Evolutionary conservation across 2,329 filamentous ascomycete species (phyloP).

Genomic region (Colletotrichum tropicicola): DNA sequence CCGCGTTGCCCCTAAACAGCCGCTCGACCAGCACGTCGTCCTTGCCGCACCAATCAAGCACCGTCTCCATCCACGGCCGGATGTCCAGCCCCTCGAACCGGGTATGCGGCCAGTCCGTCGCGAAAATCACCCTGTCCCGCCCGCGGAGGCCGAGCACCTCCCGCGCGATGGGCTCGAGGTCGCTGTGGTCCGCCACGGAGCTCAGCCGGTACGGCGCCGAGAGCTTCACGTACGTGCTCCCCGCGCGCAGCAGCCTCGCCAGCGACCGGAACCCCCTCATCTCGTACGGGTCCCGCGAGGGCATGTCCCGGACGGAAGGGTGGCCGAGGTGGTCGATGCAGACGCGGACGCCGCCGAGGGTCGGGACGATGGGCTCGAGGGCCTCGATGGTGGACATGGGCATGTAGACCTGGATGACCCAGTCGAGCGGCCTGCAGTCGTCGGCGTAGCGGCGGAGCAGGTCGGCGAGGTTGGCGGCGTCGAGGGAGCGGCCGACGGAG

Average conservation of each 20-base stretch:
- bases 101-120: slow-evolving; percentile 73
- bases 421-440: slow-evolving; percentile 57
- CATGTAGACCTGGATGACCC: slow-evolving; percentile 68
- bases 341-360: slow-evolving; percentile 57
- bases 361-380: slow-evolving; percentile 57
- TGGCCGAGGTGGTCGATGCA: slow-evolving; percentile 70
- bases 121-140: slow-evolving; percentile 59
- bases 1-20: slow-evolving; percentile 64
- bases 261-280: slow-evolving; percentile 60
- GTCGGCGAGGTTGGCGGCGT: slow-evolving; percentile 47
- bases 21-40: slow-evolving; percentile 54
- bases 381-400: slow-evolving; percentile 57
- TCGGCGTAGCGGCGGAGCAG: slow-evolving; percentile 58
- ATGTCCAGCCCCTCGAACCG: slow-evolving; percentile 67
- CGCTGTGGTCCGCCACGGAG: slow-evolving; percentile 49
- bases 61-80: slow-evolving; percentile 60
- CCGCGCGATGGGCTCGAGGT: slow-evolving; percentile 56
- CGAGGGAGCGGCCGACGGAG: slow-evolving; percentile 55
- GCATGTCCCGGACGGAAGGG: slow-evolving; percentile 46
- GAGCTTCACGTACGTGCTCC: slow-evolving; percentile 64
- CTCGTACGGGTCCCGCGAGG: slow-evolving; percentile 47
- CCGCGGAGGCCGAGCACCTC: slow-evolving; percentile 57
- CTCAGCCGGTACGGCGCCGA: slow-evolving; percentile 67
- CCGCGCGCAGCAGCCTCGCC: slow-evolving; percentile 53
- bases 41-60: slow-evolving; percentile 60